Percentiles rank a stretch among this genome's conserved stretches.
These are phyloP conservation scores for Salvia sclarea DNA, from an alignment of 305 asterid genomes.

Conservation along the genomic window DNA sequence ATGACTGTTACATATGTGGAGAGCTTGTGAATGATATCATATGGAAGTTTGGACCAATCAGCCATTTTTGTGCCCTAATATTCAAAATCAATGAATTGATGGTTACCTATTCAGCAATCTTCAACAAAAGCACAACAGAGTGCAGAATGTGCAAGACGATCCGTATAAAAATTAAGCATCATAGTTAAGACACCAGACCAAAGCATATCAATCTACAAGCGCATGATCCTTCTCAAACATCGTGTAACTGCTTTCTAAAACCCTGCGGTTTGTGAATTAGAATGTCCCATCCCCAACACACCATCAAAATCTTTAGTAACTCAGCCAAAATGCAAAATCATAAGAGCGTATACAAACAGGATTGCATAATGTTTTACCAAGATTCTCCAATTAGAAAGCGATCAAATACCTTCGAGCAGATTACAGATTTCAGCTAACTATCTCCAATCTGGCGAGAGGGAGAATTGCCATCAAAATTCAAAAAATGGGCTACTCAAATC, in stretches of 20 bases:
- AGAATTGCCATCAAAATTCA: too few species aligned
- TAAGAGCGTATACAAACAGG: not conserved
- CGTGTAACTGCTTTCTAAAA: not conserved
- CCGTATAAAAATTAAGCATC: not conserved
- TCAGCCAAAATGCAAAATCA: not conserved
- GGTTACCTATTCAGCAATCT: not conserved
- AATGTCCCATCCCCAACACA: not conserved
- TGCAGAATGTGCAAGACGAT: not conserved
- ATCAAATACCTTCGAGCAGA: not conserved
- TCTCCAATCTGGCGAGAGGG: too few species aligned
- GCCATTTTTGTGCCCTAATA: conserved; percentile 33
- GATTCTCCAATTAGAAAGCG: not conserved
- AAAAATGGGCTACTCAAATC: too few species aligned
- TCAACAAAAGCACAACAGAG: not conserved
- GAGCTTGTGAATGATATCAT: conserved; percentile 38
- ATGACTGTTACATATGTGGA: conserved; percentile 29
- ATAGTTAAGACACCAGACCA: not conserved
- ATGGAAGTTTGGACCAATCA: conserved; percentile 46
- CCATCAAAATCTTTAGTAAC: not conserved
- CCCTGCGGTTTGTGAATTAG: not conserved
- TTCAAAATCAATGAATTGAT: not conserved
- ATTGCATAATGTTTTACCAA: not conserved
- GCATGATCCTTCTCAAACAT: not conserved
- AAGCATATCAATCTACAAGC: not conserved
- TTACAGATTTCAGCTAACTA: not conserved